A percentile compares a stretch with the other conserved stretches of the same genome.
Conservation (phyloP, 2,329 filamentous ascomycete genomes). For the Cladosporium sp. region DNA sequence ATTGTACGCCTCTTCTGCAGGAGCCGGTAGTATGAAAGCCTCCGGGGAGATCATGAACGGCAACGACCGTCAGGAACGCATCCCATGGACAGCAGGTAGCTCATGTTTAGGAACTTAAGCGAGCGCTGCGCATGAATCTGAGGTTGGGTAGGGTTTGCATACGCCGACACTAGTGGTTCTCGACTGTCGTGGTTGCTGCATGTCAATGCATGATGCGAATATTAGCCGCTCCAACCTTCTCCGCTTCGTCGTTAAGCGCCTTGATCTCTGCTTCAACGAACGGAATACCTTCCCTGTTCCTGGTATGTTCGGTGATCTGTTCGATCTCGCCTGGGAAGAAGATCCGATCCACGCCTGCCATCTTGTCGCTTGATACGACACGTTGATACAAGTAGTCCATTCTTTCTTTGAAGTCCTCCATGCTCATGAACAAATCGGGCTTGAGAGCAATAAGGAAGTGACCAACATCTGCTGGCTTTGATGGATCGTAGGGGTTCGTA, state of each 20-base stretch:
- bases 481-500: slow-evolving; percentile 63
- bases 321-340: slow-evolving; percentile 58
- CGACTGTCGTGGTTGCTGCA: too few species aligned
- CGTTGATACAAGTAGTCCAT: slow-evolving; percentile 57
- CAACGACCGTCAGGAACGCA: background rate
- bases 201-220: background rate
- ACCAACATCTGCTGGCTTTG: slow-evolving; percentile 47
- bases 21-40: background rate
- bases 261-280: slow-evolving; percentile 46
- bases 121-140: too few species aligned
- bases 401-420: slow-evolving; percentile 33
- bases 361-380: slow-evolving; percentile 51
- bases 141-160: too few species aligned
- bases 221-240: slow-evolving; percentile 34
- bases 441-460: slow-evolving; percentile 35
- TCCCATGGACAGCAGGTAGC: too few species aligned
- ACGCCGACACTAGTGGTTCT: too few species aligned
- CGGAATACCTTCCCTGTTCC: slow-evolving; percentile 45
- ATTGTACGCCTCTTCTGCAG: background rate
- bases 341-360: slow-evolving; percentile 51
- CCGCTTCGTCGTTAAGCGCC: slow-evolving; percentile 49
- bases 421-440: slow-evolving; percentile 33
- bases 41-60: background rate
- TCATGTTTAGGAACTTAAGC: too few species aligned
- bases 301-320: slow-evolving; percentile 43